Conservation (phyloP, 2,329 filamentous ascomycete genomes). For the Scorias spongiosa region DNA sequence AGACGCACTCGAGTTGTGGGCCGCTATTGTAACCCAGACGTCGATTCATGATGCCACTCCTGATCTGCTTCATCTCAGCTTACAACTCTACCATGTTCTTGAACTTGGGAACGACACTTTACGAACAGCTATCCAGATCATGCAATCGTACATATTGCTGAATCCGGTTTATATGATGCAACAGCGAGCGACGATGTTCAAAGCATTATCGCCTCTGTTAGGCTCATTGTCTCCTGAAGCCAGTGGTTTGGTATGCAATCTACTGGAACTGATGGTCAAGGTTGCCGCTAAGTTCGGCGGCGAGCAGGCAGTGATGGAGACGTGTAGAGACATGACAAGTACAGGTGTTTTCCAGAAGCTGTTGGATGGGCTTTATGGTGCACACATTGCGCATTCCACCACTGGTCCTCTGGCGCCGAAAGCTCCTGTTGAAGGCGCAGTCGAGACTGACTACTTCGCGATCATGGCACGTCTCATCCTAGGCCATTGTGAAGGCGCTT, state of each 20-base stretch:
- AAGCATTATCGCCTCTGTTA: constrained; percentile 26
- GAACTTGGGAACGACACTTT: constrained; percentile 34
- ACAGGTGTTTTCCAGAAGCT: constrained; percentile 43
- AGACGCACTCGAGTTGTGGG: constrained; percentile 83
- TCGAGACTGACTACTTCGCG: constrained; percentile 72
- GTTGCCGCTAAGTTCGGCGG: constrained; percentile 34
- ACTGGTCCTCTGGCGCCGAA: constrained; percentile 63
- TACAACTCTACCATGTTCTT: constrained; percentile 32
- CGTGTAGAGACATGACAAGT: constrained; percentile 40
- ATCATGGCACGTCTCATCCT: constrained; percentile 67
- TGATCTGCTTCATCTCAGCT: constrained; percentile 27
- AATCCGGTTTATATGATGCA: constrained; percentile 31
- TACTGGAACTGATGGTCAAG: constrained; percentile 34
- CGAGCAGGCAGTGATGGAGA: constrained; percentile 36
- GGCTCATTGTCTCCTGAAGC: constrained; percentile 27
- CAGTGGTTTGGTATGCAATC: constrained; percentile 30
- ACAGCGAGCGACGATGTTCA: constrained; percentile 25
- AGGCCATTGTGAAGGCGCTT: constrained; percentile 54
- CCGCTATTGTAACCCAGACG: constrained; percentile 53
- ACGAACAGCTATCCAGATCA: constrained; percentile 33
- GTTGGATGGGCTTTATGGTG: constrained; percentile 27
- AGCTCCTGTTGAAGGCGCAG: constrained; percentile 55
- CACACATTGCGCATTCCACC: constrained; percentile 57
- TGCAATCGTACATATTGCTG: constrained; percentile 33
- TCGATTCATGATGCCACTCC: constrained; percentile 24